phyloP scores from a whole-genome alignment of 2,329 filamentous ascomycete species.

The Talaromyces sp. region DNA sequence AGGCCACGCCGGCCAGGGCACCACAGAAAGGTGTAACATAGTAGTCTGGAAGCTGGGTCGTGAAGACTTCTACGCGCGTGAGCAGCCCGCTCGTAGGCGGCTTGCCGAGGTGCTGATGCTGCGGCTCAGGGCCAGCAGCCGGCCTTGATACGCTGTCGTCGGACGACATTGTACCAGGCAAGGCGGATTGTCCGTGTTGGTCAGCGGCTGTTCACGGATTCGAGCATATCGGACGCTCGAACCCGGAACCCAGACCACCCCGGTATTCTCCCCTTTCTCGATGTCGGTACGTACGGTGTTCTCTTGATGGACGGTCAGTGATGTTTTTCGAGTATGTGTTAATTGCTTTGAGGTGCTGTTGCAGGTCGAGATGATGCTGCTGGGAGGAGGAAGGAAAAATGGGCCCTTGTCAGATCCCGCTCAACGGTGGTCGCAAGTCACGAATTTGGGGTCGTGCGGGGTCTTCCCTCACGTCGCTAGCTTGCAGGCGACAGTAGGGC shows the following conservation, averaged over 20 bases:
- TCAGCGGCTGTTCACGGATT: conserved; percentile 39
- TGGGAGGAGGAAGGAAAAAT: not conserved
- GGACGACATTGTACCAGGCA: conserved; percentile 45
- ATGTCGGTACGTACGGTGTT: not conserved
- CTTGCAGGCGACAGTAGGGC: conserved; percentile 10
- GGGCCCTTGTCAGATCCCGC: not conserved
- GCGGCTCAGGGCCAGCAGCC: conserved; percentile 26
- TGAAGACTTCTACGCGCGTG: conserved; percentile 37
- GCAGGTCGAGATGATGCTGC: not conserved
- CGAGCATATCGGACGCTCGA: conserved; percentile 37
- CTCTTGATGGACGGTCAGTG: not conserved
- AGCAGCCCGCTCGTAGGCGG: conserved; percentile 26
- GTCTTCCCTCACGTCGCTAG: conserved; percentile 23
- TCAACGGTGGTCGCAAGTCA: not conserved
- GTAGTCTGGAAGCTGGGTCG: conserved; percentile 48
- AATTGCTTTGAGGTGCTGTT: not conserved
- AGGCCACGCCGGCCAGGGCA: conserved; percentile 84
- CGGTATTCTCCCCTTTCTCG: conserved; percentile 8
- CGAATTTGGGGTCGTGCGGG: conserved; percentile 23
- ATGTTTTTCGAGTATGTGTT: not conserved
- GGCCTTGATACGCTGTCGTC: conserved; percentile 36
- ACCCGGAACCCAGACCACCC: conserved; percentile 32
- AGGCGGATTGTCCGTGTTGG: conserved; percentile 34
- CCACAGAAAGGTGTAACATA: conserved; percentile 79
- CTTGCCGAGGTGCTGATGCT: conserved; percentile 15